Conservation (phyloP, 345 rosid genomes). For the Kernera saxatilis region DNA sequence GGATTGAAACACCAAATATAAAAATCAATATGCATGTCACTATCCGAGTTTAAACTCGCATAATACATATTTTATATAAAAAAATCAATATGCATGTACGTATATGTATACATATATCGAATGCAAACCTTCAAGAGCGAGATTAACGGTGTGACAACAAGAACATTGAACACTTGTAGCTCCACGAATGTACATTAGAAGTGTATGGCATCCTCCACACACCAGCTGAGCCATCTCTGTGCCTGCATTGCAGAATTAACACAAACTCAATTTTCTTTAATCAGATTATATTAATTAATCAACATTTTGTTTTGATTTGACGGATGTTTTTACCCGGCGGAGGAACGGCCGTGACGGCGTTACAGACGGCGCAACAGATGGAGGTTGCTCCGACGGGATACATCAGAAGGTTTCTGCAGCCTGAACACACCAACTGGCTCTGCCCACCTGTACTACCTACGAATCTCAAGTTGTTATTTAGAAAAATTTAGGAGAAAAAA, state of each 20-base stretch:
- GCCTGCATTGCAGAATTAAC: constrained; percentile 40
- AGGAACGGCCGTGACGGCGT: constrained; percentile 93
- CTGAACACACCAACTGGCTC: constrained; percentile 96
- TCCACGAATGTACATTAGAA: constrained; percentile 94
- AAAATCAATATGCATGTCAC: no score
- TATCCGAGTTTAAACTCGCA: no score
- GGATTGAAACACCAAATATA: no score
- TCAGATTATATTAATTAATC: not conserved
- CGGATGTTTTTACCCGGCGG: constrained; percentile 63
- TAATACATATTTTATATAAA: no score
- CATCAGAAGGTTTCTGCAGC: constrained; percentile 84
- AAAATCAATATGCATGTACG: constrained; percentile 10
- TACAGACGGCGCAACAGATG: constrained; percentile 98
- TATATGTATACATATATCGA: not conserved
- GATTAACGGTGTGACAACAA: constrained; percentile 92
- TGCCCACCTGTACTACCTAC: constrained; percentile 46
- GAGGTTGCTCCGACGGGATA: constrained; percentile 95
- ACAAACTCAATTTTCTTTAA: not conserved
- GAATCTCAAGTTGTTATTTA: not conserved
- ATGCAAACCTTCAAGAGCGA: constrained; percentile 74
- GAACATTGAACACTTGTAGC: constrained; percentile 98
- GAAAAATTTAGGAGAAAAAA: not conserved
- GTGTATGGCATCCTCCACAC: constrained; percentile 97
- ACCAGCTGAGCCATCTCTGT: constrained; percentile 98
- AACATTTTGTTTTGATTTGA: not conserved